These are phyloP conservation scores for Triticum turgidum DNA, from an alignment of 176 grass and related monocot genomes.

Conservation along the genomic window DNA sequence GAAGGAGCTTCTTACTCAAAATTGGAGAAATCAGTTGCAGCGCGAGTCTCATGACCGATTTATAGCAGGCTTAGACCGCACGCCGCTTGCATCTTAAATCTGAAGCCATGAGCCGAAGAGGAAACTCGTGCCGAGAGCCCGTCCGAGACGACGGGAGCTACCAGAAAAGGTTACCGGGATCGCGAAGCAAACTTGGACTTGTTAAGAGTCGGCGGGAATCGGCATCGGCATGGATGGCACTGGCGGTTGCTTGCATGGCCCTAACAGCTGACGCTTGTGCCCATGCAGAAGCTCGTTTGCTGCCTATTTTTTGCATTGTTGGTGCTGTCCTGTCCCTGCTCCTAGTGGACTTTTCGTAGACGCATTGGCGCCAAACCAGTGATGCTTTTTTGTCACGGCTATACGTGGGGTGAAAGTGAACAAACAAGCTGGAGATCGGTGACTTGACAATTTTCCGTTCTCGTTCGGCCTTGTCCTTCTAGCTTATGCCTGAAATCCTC, in stretches of 20 bases:
- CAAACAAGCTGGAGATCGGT: background rate
- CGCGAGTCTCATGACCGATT: background rate
- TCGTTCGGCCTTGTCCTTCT: background rate
- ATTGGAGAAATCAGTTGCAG: background rate
- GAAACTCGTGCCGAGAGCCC: background rate
- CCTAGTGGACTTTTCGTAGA: background rate
- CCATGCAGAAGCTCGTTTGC: background rate
- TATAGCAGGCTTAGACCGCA: background rate
- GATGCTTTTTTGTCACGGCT: background rate
- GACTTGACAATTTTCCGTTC: background rate
- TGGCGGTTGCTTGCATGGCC: background rate
- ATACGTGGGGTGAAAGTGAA: background rate
- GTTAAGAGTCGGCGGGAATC: background rate
- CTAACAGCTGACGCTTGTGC: slow-evolving; percentile 1
- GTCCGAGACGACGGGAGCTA: slow-evolving; percentile 15
- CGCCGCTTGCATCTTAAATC: background rate
- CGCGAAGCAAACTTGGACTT: slow-evolving; percentile 32
- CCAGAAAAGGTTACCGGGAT: slow-evolving; percentile 3
- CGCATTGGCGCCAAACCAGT: background rate
- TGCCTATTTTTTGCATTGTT: background rate
- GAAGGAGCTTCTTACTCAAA: background rate
- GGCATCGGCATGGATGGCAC: background rate
- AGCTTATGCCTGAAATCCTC: background rate
- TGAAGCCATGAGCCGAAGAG: background rate
- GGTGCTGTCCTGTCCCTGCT: background rate